Evolutionary conservation across 2,329 filamentous ascomycete genomes (phyloP).

Genomic region (Clarireedia hainanense): DNA sequence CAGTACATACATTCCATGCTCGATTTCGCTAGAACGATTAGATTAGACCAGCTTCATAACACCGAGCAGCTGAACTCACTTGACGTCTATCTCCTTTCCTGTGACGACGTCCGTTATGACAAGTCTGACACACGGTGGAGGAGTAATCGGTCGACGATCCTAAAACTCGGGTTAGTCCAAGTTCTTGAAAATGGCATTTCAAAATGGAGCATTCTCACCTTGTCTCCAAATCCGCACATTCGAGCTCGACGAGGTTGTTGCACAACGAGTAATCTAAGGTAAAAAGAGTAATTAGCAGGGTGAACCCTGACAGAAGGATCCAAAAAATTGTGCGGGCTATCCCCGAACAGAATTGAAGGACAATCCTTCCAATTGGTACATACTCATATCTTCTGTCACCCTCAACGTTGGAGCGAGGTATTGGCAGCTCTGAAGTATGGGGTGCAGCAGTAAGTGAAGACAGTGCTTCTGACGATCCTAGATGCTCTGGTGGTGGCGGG

Average conservation of each 20-base stretch:
- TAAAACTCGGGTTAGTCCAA: conserved; percentile 31
- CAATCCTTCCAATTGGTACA: conserved; percentile 6
- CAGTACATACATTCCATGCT: conserved; percentile 60
- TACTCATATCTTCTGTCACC: conserved; percentile 26
- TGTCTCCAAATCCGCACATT: conserved; percentile 99
- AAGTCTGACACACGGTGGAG: conserved; percentile 83
- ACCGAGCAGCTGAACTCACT: conserved; percentile 44
- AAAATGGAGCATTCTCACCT: conserved; percentile 45
- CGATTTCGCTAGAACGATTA: conserved; percentile 48
- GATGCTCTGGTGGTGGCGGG: conserved; percentile 16
- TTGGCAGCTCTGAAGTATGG: conserved; percentile 12
- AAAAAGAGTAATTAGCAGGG: conserved; percentile 20
- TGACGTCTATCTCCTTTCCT: conserved; percentile 75
- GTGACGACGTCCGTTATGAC: conserved; percentile 68
- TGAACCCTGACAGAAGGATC: neutral
- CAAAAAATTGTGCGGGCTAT: neutral
- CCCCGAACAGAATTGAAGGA: neutral
- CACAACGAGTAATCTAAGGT: conserved; percentile 61
- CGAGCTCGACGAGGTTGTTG: conserved; percentile 90
- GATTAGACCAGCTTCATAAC: conserved; percentile 4
- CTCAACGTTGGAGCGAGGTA: conserved; percentile 13
- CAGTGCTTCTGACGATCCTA: conserved; percentile 11
- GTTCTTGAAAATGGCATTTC: neutral
- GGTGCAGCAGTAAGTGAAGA: conserved; percentile 15
- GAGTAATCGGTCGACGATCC: conserved; percentile 93